Conservation (phyloP, 2,329 filamentous ascomycete species). For the Lachnellula cervina region DNA sequence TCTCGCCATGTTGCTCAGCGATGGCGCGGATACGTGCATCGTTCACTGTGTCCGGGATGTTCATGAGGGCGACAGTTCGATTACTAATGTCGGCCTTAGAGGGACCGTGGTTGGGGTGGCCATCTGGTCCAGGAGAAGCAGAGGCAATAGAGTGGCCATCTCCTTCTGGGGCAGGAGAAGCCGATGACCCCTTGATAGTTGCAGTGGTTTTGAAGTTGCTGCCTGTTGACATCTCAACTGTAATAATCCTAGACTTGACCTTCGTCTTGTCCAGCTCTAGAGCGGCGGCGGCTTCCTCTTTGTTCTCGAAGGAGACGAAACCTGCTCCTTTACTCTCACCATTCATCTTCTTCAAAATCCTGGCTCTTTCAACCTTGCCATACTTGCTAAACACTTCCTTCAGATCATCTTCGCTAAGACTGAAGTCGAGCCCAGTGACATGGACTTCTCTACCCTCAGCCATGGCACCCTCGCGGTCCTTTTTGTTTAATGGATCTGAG, state of each 20-base stretch:
- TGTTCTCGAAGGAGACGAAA: slow-evolving; percentile 72
- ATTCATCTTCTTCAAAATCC: slow-evolving; percentile 62
- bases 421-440: slow-evolving; percentile 62
- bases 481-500: slow-evolving; percentile 75
- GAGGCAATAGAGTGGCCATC: slow-evolving; percentile 31
- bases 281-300: slow-evolving; percentile 64
- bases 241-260: slow-evolving; percentile 62
- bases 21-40: slow-evolving; percentile 74
- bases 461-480: slow-evolving; percentile 71
- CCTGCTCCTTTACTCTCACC: slow-evolving; percentile 72
- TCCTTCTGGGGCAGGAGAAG: slow-evolving; percentile 30
- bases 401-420: slow-evolving; percentile 62
- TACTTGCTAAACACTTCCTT: slow-evolving; percentile 67
- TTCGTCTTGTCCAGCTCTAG: slow-evolving; percentile 66
- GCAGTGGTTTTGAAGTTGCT: slow-evolving; percentile 53
- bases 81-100: slow-evolving; percentile 49
- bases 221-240: slow-evolving; percentile 57
- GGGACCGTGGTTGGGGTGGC: slow-evolving; percentile 29
- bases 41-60: slow-evolving; percentile 88
- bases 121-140: slow-evolving; percentile 25
- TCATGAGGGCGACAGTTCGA: slow-evolving; percentile 75
- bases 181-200: slow-evolving; percentile 37
- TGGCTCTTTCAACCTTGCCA: slow-evolving; percentile 68
- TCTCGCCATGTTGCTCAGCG: slow-evolving; percentile 62
- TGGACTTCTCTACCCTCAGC: slow-evolving; percentile 87